Evolutionary conservation across 306 rosid genomes (phyloP), one percentile per base, ranked within the genome.

Genomic region (Quillaja saponaria): DNA sequence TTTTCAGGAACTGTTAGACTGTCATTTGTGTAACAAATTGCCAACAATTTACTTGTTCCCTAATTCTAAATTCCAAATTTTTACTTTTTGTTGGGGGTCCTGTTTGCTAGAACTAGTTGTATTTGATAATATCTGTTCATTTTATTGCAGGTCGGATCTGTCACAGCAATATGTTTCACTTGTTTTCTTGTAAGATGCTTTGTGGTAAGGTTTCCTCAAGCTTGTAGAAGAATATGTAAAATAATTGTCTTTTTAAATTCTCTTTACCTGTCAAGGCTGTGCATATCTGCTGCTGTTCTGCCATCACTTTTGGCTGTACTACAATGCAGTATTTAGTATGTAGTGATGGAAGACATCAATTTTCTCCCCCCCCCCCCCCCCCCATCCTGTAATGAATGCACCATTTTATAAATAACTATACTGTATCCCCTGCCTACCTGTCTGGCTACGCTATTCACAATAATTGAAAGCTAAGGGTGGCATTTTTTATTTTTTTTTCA

Each of bases 151-250:
- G 99, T 92, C 38, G 99, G 99, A 72, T 89, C 87, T 40, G 95
- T 92, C 34, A 87, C 99, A 25, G 96, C 95, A 74, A 87, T 92
- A 75, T 89, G 99, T 76, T 92, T 83, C 84, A 85, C 91, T 71
- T 92, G 99, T 80, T 92, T 92, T 80, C 83, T 92, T 54, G 65
- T 92, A 49, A 78, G 99, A 89, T 92, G 95, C 49, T 63, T 89
- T 74, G 91, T 92, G 95, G 96, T 92, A 81, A 81, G 62, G 8
- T 61, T 66, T 64, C 33, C 60, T 11, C 18, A 35, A 62, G 53
- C 49, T 49, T 68, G 37, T 65, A 13, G 42, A 55, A 34, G 35
- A 33, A 8, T 21, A 56, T 42, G 12, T 53, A 33, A n/a, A 57
- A n/a, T 28, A 15, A 33, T 50, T 55, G 21, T 51, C 14, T 60